Evolutionary conservation across 2,329 filamentous ascomycete genomes (phyloP).

Genomic region (Aureobasidium zeae): DNA sequence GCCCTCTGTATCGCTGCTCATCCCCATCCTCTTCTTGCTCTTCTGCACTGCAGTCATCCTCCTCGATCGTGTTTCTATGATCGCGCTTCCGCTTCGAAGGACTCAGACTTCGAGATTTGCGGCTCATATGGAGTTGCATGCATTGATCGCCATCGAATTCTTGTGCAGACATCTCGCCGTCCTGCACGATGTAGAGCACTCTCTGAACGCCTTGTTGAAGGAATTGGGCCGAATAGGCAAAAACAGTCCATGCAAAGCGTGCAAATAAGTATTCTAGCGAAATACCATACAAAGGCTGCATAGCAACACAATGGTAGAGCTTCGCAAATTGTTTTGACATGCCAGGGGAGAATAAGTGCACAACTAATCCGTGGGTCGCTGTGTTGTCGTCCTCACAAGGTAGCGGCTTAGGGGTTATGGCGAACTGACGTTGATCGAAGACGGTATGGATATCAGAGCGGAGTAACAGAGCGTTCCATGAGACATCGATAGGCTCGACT

Average conservation of each 20-base stretch:
- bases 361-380: background rate
- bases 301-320: background rate
- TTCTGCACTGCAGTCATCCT: background rate
- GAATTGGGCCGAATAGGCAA: constrained; percentile 1
- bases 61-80: background rate
- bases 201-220: background rate
- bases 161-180: background rate
- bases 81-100: constrained; percentile 2
- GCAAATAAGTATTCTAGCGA: constrained; percentile 2
- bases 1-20: background rate
- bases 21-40: background rate
- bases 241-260: constrained; percentile 4
- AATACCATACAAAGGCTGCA: background rate
- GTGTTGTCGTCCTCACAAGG: background rate
- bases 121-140: background rate
- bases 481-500: constrained; percentile 3
- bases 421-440: constrained; percentile 1
- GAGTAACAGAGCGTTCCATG: constrained; percentile 1
- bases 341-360: background rate
- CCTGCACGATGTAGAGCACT: background rate
- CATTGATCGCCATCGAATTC: background rate
- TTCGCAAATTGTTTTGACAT: background rate
- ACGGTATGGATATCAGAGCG: constrained; percentile 8
- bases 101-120: constrained; percentile 1
- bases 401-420: background rate